These are phyloP conservation scores for Vickermania ingenoplastis DNA, from an alignment of 208 protist genomes.

Conservation along the genomic window DNA sequence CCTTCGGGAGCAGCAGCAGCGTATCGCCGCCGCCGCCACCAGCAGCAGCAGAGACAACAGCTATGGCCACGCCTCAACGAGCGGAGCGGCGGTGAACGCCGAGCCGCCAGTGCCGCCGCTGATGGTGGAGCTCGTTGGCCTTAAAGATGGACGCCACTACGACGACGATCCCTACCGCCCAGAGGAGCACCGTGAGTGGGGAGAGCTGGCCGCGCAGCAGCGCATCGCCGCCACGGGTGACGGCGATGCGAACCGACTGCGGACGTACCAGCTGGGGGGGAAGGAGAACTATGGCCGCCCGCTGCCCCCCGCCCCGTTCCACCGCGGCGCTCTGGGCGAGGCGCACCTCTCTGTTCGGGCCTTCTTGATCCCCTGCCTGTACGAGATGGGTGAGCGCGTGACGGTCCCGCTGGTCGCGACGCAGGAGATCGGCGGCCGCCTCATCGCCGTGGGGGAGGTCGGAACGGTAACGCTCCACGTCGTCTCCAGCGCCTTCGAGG, in stretches of 20 bases:
- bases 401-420: conserved; percentile 44
- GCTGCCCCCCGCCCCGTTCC: not conserved
- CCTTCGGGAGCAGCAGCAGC: conserved; percentile 26
- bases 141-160: not conserved
- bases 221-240: not conserved
- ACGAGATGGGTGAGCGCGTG: conserved; percentile 44
- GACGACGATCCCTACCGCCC: not conserved
- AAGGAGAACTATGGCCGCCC: not conserved
- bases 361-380: conserved; percentile 39
- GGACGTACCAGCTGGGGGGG: not conserved
- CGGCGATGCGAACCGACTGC: not conserved
- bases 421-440: not conserved
- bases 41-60: conserved; percentile 2
- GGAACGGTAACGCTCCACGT: not conserved
- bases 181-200: not conserved
- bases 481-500: not conserved
- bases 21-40: not conserved
- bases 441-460: not conserved
- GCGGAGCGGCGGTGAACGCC: not conserved
- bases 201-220: not conserved
- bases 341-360: conserved; percentile 59
- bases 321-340: conserved; percentile 38
- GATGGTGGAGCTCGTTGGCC: conserved; percentile 22
- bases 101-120: conserved; percentile 8
- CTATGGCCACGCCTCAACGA: not conserved